Evolutionary conservation across 208 protist species (phyloP).

Genomic region (Wallacemonas sp.): DNA sequence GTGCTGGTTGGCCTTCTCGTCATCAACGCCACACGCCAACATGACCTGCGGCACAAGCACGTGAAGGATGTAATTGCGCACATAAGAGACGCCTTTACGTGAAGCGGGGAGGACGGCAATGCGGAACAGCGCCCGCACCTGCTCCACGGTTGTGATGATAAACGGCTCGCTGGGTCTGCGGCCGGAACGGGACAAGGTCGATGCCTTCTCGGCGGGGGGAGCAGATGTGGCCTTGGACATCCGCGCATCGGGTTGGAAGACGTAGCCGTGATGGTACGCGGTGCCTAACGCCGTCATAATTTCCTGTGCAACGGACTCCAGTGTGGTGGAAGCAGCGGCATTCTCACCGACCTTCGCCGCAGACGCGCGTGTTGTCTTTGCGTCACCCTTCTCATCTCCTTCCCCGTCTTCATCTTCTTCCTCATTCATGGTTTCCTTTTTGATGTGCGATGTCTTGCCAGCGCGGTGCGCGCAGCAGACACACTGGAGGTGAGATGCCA

Average conservation of each 20-base stretch:
- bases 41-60: constrained; percentile 65
- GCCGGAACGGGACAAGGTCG: too few species aligned
- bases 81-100: constrained; percentile 79
- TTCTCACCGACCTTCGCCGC: too few species aligned
- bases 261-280: constrained; percentile 38
- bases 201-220: too few species aligned
- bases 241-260: constrained; percentile 24
- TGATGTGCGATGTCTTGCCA: too few species aligned
- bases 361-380: too few species aligned
- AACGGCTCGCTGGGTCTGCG: constrained; percentile 27
- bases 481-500: background rate
- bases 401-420: background rate
- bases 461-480: constrained; percentile 2
- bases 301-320: background rate
- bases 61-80: constrained; percentile 85
- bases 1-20: background rate
- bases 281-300: background rate
- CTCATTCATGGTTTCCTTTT: background rate
- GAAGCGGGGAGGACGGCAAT: constrained; percentile 63
- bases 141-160: constrained; percentile 29
- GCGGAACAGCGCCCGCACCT: constrained; percentile 51
- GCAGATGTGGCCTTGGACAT: too few species aligned
- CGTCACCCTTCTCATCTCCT: background rate
- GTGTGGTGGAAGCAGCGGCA: background rate
- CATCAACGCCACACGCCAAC: constrained; percentile 35